phyloP scores from a whole-genome alignment of 768 basidiomycete genomes.

The Mycena kentingensis region DNA sequence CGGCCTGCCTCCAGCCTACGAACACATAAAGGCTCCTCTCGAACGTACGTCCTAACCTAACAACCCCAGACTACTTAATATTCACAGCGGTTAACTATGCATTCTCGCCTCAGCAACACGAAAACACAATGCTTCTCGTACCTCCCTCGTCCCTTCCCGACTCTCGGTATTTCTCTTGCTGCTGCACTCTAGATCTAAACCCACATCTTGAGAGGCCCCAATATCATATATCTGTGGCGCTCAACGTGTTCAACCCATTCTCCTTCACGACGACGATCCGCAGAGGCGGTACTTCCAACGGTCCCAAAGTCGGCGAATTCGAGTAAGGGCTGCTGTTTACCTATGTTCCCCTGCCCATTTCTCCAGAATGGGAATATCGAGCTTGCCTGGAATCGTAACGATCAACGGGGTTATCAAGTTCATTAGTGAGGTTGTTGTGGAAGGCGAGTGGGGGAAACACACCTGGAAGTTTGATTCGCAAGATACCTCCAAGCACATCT shows the following conservation, averaged over 20 bases:
- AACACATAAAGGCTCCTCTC: neutral
- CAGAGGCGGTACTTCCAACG: conserved; percentile 30
- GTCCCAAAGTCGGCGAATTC: conserved; percentile 36
- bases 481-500: conserved; percentile 7
- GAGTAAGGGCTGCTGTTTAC: conserved; percentile 29
- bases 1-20: neutral
- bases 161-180: conserved; percentile 1
- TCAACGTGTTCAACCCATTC: conserved; percentile 40
- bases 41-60: too few species aligned
- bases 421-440: neutral
- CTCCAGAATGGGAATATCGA: conserved; percentile 20
- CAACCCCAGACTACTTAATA: too few species aligned
- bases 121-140: conserved; percentile 23
- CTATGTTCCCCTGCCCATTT: neutral
- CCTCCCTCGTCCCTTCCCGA: conserved; percentile 24
- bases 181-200: too few species aligned
- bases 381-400: conserved; percentile 10
- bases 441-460: neutral
- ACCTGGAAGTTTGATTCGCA: conserved; percentile 8
- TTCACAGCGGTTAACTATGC: conserved; percentile 7
- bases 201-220: conserved; percentile 17
- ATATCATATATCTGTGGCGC: conserved; percentile 35
- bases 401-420: conserved; percentile 3
- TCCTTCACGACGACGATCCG: conserved; percentile 38
- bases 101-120: conserved; percentile 3